Evolutionary conservation across 495 filamentous ascomycete genomes (phyloP), one percentile per base, ranked within the genome.

Genomic region (Penicillium chermesinum): DNA sequence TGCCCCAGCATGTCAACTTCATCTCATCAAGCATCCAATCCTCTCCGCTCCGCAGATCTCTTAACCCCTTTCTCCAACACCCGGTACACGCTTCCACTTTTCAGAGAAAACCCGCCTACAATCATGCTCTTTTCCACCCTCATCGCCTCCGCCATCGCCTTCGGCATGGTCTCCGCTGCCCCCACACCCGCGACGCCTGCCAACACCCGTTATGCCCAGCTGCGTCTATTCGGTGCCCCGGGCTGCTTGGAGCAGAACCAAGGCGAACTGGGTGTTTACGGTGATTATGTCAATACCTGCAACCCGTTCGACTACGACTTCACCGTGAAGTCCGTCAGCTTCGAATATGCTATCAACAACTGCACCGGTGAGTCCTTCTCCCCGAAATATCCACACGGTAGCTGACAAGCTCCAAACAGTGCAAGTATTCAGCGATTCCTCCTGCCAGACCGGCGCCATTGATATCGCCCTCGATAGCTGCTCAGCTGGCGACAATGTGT

Each of bases 161-260:
- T 48, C 27, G 48, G 40, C 20, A 20, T 49, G 18, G 41, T 21
- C 35, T 22, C 44, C 45, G 27, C 47, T 18, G 53, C 36, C 7
- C 42, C 53, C 2, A 27, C 41, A 9, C 44, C 50, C 0, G 47
- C 52, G 6, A 19, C 48, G 10, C 44, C 48, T 2, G 38, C 43
- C 10, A 46, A 50, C 20, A 50, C 48, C 8, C 53, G 53, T 7
- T 51, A 47, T 33, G 55, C 38, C n/a, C 55, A 58, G 21, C 40
- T 58, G 15, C 55, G 55, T 37, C 27, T 58, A 2, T 58, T 34
- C 38, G 48, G 55, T 9, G 51, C 44, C 12, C 44, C 55, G 6
- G 44, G 55, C 27, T 58, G 55, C 39, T 58, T 35, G 4, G 50
- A 37, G 16, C 45, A 41, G 36, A 58, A 58, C 43, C 16, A 41